These are phyloP conservation scores for Penicillium lividum DNA, from an alignment of 495 filamentous ascomycete species.

Conservation along the genomic window DNA sequence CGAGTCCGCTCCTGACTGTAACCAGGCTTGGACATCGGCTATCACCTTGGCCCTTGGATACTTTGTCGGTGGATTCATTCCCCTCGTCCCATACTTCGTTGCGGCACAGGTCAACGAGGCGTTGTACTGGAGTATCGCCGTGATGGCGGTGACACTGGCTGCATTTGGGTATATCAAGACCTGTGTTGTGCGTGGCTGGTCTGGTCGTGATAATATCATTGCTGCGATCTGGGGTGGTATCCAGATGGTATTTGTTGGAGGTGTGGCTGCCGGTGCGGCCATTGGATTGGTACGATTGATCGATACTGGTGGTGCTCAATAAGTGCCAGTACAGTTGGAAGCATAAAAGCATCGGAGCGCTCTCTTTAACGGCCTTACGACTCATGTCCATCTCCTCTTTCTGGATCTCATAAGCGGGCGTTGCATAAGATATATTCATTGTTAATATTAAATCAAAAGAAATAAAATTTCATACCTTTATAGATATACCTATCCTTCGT, in stretches of 20 bases:
- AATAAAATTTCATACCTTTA: background rate
- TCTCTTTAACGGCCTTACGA: conserved; percentile 3
- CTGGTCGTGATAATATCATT: conserved; percentile 38
- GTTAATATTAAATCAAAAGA: background rate
- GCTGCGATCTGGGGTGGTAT: conserved; percentile 51
- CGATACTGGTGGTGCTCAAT: conserved; percentile 28
- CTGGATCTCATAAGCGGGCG: conserved; percentile 7
- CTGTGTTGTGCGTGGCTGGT: conserved; percentile 48
- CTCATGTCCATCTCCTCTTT: background rate
- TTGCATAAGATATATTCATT: background rate
- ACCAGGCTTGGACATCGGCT: conserved; percentile 58
- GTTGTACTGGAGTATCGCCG: conserved; percentile 65
- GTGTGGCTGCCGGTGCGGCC: conserved; percentile 63
- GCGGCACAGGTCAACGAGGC: conserved; percentile 55
- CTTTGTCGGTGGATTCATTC: conserved; percentile 70
- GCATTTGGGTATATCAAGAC: conserved; percentile 73
- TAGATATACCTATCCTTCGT: background rate
- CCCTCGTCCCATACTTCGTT: conserved; percentile 73
- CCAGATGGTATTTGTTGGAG: conserved; percentile 67
- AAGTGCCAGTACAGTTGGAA: conserved; percentile 4
- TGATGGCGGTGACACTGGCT: conserved; percentile 69
- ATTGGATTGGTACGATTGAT: conserved; percentile 59
- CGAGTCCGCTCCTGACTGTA: conserved; percentile 50
- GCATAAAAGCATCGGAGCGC: conserved; percentile 16
- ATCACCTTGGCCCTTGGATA: conserved; percentile 69